These are phyloP conservation scores for Calamus simplicifolius DNA, from an alignment of 176 grass and related monocot genomes.

Conservation along the genomic window DNA sequence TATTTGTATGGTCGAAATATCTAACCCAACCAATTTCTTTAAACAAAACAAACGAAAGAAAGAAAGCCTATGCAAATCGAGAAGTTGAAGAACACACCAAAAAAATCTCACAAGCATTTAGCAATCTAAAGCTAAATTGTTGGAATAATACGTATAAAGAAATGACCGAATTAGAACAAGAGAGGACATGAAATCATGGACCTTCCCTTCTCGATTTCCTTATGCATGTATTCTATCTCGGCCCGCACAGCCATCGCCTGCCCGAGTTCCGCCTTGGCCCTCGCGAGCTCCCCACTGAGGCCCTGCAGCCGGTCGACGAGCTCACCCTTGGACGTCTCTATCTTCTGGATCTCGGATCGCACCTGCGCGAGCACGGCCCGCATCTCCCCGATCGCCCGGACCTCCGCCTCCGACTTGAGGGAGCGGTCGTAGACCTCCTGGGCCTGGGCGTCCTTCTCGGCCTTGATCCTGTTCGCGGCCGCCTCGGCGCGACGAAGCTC, in stretches of 20 bases:
- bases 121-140: background rate
- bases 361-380: constrained; percentile 47
- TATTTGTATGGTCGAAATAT: too few species aligned
- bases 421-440: constrained; percentile 33
- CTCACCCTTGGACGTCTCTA: constrained; percentile 32
- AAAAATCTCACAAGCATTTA: too few species aligned
- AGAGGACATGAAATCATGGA: constrained; percentile 8
- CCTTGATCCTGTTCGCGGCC: constrained; percentile 30
- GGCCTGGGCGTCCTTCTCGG: constrained; percentile 41
- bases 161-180: background rate
- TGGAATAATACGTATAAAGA: too few species aligned
- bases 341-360: constrained; percentile 41
- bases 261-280: constrained; percentile 30
- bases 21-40: too few species aligned
- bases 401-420: constrained; percentile 52
- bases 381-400: constrained; percentile 26
- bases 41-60: too few species aligned
- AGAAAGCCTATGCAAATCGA: too few species aligned
- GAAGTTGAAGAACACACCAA: too few species aligned
- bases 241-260: constrained; percentile 21
- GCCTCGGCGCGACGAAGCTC: constrained; percentile 49
- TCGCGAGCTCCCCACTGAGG: constrained; percentile 32
- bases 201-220: constrained; percentile 94
- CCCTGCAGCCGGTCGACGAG: constrained; percentile 38
- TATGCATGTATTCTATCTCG: constrained; percentile 78